Base-by-base conservation (phyloP, 2,329 filamentous ascomycete species). In the Aspergillus latus region DNA sequence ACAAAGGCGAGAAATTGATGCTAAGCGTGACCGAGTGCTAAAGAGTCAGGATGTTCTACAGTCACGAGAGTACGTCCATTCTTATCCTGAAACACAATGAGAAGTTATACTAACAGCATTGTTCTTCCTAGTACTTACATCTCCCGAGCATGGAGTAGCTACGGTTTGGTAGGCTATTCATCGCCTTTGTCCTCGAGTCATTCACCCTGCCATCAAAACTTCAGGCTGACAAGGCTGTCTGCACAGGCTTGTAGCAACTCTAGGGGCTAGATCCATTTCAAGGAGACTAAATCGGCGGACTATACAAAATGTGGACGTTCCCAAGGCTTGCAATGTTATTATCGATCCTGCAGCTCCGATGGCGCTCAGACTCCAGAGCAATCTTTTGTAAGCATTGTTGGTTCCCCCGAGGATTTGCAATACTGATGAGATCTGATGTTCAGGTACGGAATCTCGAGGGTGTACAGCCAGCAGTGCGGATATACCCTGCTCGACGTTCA, bases 271-370 rank as follows among this genome's bases (percentile, higher is more conserved):
- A 62, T 88, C 87, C 0, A 82, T 77, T 51, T 80, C 88, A 37
- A 88, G 85, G 64, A 91, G 86, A 66, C 79, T 99, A 64, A 90
- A 87, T 6, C 85, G 89, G 48, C 96, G 94, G 71, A 88, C 90
- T 7, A 96, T 99, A 57, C 85, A 93, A 57, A 86, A 90, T 13
- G 94, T 99, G 63, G 83, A 97, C 66, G 87, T 99, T 28, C 82
- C 85, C 36, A 92, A 89, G 68, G 92, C 94, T 56, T 97, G 93
- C 72, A 82, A 88, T 61, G 94, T 88, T n/a, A 96, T 99, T 69
- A 84, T 90, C 37, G 82, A 90, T 55, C 92, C 89, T 65, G 89
- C 88, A 5, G 90, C 89, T 1, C 94, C 94, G 2, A 88, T 99
- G 76, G 93, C 94, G 4, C 75, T 99, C 62, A 87, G 94, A 36